Evolutionary conservation across 2,329 filamentous ascomycete genomes (phyloP), one percentile per base, ranked within the genome.

Genomic region (Arthroderma sp.): DNA sequence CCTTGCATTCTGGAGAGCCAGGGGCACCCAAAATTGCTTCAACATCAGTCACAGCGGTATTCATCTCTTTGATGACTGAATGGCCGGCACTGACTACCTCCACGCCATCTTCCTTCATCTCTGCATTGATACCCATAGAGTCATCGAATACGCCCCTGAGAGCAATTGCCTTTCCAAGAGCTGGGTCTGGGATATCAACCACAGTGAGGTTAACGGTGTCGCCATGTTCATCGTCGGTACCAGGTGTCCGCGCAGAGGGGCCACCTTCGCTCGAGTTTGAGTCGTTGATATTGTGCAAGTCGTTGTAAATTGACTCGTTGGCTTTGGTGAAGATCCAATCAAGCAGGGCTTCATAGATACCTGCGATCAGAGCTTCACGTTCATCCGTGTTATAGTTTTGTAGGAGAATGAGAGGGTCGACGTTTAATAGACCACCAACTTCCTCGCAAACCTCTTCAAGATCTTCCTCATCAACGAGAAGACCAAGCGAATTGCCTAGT

Each of bases 61-160:
- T 78, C 83, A 94, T 93, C 59, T 95, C 88, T 33, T 83, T 80
- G 9, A 89, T 61, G 6, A 96, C 82, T 0, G 89, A 93, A 47
- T 81, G 82, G n/a, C 84, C 83, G 1, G 79, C 79, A 0, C 81
- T 55, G 1, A 74, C 66, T 2, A 93, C 74, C n/a, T 84, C 75
- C 1, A 98, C 76, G 6, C 91, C 91, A 53, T 98, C 91, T 50
- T 89, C 82, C 57, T 89, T 94, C 88, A 98, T 96, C 68, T 98
- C 91, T 0, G 83, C 75, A 55, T 96, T 96, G 66, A 98, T 95
- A 42, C 91, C 91, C 15, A 81, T 71, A n/a, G 72, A 77, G 55
- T 96, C 91, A 53, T 98, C 89, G 55, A 98, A 98, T 32, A 96
- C 78, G 9, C 85, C 85, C 34, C 86, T 83, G 68, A 98, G 78